Conservation (phyloP, 2,329 filamentous ascomycete species). For the Endocalyx cinctus region DNA sequence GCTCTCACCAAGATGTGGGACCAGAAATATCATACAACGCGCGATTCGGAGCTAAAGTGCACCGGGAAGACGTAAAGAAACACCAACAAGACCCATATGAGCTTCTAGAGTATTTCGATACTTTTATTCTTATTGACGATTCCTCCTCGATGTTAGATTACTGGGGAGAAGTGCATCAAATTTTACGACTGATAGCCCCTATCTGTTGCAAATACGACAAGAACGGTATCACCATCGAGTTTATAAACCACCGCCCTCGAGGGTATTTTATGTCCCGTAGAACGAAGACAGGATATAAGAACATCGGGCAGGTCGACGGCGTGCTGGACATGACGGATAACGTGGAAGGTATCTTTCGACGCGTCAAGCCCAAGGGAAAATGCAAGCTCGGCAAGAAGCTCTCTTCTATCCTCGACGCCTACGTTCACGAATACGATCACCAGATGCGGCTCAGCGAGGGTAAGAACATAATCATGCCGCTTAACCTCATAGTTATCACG, state of each 20-base stretch:
- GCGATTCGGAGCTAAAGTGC: conserved; percentile 1
- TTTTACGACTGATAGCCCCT: conserved; percentile 60
- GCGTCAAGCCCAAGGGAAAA: conserved; percentile 16
- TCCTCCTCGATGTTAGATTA: conserved; percentile 61
- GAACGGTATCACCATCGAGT: conserved; percentile 70
- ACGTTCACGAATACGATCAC: conserved; percentile 10
- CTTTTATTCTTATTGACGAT: conserved; percentile 71
- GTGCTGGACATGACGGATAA: conserved; percentile 19
- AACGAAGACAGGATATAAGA: conserved; percentile 14
- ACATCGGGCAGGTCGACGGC: conserved; percentile 18
- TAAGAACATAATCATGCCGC: conserved; percentile 37
- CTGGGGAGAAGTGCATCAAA: conserved; percentile 60
- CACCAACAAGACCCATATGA: conserved; percentile 51
- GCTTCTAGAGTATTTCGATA: conserved; percentile 64
- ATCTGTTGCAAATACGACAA: conserved; percentile 62
- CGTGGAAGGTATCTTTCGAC: conserved; percentile 22
- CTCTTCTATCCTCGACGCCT: conserved; percentile 12
- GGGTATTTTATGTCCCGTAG: conserved; percentile 7
- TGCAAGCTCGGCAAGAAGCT: conserved; percentile 16
- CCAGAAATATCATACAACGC: conserved; percentile 1
- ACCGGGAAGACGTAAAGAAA: conserved; percentile 15
- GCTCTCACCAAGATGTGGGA: neutral
- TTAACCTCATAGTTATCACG: conserved; percentile 74
- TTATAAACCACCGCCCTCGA: conserved; percentile 54
- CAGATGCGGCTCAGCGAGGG: neutral